Percentiles rank a stretch among this genome's conserved stretches.
phyloP scores from a whole-genome alignment of 768 basidiomycete genomes.

The Pisolithus orientalis region DNA sequence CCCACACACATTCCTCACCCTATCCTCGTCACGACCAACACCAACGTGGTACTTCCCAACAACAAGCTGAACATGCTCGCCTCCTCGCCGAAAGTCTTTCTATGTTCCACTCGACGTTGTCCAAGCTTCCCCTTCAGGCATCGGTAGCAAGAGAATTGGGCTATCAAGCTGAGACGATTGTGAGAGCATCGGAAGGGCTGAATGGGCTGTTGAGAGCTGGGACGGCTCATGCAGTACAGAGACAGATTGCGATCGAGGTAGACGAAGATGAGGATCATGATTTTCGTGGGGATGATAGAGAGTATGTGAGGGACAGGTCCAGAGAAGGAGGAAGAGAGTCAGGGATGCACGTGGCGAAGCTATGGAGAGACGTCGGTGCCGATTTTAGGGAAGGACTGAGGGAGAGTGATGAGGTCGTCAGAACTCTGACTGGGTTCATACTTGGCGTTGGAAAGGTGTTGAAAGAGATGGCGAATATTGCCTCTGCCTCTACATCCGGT shows the following conservation, averaged over 20 bases:
- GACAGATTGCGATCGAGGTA: constrained; percentile 73
- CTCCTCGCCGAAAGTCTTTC: constrained; percentile 63
- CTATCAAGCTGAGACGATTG: constrained; percentile 56
- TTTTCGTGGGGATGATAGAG: too few relatives aligned
- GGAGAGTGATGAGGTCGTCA: constrained; percentile 72
- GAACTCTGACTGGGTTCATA: constrained; percentile 69
- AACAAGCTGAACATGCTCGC: constrained; percentile 53
- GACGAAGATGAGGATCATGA: constrained; percentile 33
- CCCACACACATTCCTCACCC: too few relatives aligned
- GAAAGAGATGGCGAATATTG: constrained; percentile 37
- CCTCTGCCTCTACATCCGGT: background rate
- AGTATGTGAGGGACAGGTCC: too few relatives aligned
- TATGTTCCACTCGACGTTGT: constrained; percentile 64
- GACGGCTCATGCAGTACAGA: constrained; percentile 56
- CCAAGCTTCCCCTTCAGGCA: constrained; percentile 45
- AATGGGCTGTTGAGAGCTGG: constrained; percentile 54
- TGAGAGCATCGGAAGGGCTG: constrained; percentile 59
- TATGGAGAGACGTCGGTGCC: constrained; percentile 64
- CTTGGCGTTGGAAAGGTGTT: constrained; percentile 69
- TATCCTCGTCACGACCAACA: too few relatives aligned
- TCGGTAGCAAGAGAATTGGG: constrained; percentile 47
- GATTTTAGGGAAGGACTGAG: constrained; percentile 69
- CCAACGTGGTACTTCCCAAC: background rate
- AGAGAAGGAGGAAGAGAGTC: constrained; percentile 23
- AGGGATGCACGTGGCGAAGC: constrained; percentile 31